phyloP scores from a whole-genome alignment of 2,329 filamentous ascomycete species.

The Dothiorella sarmentorum region DNA sequence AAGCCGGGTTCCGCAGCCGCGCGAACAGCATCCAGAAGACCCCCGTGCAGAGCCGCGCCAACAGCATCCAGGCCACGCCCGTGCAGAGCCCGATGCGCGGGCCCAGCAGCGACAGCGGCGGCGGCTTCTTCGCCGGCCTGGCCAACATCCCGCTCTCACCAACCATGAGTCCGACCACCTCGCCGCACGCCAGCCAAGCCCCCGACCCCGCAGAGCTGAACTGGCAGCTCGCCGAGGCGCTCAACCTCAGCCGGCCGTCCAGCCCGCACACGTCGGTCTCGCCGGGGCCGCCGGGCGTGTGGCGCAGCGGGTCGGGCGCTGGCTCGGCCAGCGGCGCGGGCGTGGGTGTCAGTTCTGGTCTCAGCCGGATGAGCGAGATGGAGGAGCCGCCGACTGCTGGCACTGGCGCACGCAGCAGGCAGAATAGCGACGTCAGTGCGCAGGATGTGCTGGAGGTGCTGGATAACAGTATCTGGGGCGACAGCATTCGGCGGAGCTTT shows the following conservation, averaged over 20 bases:
- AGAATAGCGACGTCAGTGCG: conserved; percentile 68
- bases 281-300: no score
- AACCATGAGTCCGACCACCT: background rate
- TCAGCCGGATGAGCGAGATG: no score
- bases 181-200: conserved; percentile 4
- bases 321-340: no score
- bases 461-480: conserved; percentile 87
- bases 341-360: no score
- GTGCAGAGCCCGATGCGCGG: conserved; percentile 20
- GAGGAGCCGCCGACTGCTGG: no score
- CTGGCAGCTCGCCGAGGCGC: conserved; percentile 47
- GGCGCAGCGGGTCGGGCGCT: no score
- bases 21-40: conserved; percentile 40
- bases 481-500: conserved; percentile 85
- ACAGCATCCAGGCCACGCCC: conserved; percentile 39
- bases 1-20: conserved; percentile 27
- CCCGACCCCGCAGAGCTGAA: conserved; percentile 23
- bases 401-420: conserved; percentile 55
- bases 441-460: conserved; percentile 79
- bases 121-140: no score
- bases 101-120: no score
- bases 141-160: background rate
- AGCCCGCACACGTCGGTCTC: conserved; percentile 35
- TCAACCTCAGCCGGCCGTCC: conserved; percentile 36
- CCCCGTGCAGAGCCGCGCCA: conserved; percentile 34